Evolutionary conservation across 768 basidiomycete genomes (phyloP), one percentile per base, ranked within the genome.

Genomic region (Krasilnikovozyma curviuscula): DNA sequence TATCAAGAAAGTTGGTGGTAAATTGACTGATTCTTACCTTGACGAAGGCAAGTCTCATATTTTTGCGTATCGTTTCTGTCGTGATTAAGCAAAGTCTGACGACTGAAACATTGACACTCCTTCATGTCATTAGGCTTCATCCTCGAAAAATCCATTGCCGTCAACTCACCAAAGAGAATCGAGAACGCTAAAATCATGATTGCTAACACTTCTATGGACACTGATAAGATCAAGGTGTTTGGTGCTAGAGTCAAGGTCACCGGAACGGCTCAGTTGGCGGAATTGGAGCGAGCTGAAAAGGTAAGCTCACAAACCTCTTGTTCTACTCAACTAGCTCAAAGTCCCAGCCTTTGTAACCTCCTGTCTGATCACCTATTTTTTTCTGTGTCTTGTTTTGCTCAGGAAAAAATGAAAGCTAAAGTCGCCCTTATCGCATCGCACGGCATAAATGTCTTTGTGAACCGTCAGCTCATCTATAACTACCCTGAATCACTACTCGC

Each of bases 371-470:
- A 27, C 33, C 44, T 34, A 38, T 54, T 25, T 9, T 28, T 9
- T 16, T 37, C 28, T 18, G 18, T 29, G 28, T n/a, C n/a, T 13
- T 19, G 21, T 7, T 16, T n/a, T 3, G 4, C 1, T 5, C 60
- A 88, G 83, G 93, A 95, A 70, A 97, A 98, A 73, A 98, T 98
- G 93, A 93, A 91, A 68, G 79, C 76, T 51, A 98, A 97, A 69
- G 89, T 98, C 6, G 83, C 86, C 39, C 77, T 79, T 13, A 97
- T 98, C 58, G 85, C 88, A 5, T 66, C 81, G 0, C 88, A 93
- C 57, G 91, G 91, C 44, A 84, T 97, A 70, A 97, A 85, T 59
- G 80, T 78, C 66, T 97, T 98, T 64, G 86, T 97, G 54, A 98
- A 98, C 69, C 76, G 93, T 43, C 93, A 98, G 63, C 73, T 98